These are phyloP conservation scores for Hylodesmum podocarpum DNA, from an alignment of 306 rosid species.

Conservation along the genomic window DNA sequence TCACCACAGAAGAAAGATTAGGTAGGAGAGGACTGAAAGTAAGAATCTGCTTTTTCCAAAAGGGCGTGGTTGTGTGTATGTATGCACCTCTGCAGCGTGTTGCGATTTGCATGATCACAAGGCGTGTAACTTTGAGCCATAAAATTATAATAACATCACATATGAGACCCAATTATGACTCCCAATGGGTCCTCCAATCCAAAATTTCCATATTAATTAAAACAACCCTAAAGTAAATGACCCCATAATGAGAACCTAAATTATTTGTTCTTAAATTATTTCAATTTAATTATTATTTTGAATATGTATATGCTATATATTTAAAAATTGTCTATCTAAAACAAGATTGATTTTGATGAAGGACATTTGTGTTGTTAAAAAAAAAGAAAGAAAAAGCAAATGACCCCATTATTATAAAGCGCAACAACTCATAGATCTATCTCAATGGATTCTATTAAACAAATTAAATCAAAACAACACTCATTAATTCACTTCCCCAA, in stretches of 20 bases:
- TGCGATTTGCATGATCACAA: constrained; percentile 44
- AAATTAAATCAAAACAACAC: neutral
- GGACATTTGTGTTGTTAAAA: too few relatives aligned
- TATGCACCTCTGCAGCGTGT: constrained; percentile 9
- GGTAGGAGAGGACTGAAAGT: neutral
- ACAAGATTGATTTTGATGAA: too few relatives aligned
- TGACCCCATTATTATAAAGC: neutral
- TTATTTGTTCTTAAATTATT: too few relatives aligned
- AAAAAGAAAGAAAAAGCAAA: too few relatives aligned
- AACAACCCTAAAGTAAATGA: constrained; percentile 10
- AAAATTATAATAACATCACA: constrained; percentile 35
- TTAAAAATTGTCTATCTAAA: too few relatives aligned
- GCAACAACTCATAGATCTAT: neutral
- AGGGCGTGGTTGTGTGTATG: constrained; percentile 5
- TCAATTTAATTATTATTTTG: too few relatives aligned
- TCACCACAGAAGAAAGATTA: too few relatives aligned
- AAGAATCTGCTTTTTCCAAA: constrained; percentile 29
- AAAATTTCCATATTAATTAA: neutral
- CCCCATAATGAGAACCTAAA: too few relatives aligned
- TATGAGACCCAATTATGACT: constrained; percentile 55
- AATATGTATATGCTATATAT: too few relatives aligned
- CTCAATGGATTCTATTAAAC: neutral
- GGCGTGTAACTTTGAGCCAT: constrained; percentile 66
- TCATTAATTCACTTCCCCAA: too few relatives aligned
- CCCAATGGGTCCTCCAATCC: constrained; percentile 32